A percentile compares a stretch with the other conserved stretches of the same genome.
Evolutionary conservation across 2,329 filamentous ascomycete species (phyloP).

Genomic region (Knufia petricola): DNA sequence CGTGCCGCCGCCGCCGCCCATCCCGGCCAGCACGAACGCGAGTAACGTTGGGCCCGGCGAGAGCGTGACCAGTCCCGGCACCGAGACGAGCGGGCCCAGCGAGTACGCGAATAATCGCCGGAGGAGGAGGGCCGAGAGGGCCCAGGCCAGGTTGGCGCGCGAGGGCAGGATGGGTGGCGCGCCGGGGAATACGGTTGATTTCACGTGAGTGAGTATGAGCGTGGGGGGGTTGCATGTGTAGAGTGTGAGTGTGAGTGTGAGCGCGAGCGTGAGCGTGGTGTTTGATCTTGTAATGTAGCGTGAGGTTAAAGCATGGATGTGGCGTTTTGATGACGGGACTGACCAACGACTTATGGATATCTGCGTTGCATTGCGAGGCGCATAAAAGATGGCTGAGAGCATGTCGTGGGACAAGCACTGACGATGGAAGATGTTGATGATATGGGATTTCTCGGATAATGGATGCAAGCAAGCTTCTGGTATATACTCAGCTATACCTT

Average conservation of each 20-base stretch:
- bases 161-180: constrained; percentile 25
- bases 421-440: too few relatives aligned
- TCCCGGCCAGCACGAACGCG: constrained; percentile 31
- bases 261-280: too few relatives aligned
- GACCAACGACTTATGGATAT: too few relatives aligned
- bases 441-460: too few relatives aligned
- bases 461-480: too few relatives aligned
- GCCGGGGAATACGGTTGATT: constrained; percentile 17
- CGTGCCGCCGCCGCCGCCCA: constrained; percentile 23
- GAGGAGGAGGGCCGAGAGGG: constrained; percentile 44
- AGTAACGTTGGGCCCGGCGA: constrained; percentile 34
- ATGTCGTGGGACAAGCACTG: too few relatives aligned
- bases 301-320: too few relatives aligned
- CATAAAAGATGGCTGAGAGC: too few relatives aligned
- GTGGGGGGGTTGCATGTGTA: too few relatives aligned
- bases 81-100: constrained; percentile 35
- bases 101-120: constrained; percentile 46
- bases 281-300: not conserved
- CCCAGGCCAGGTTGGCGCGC: constrained; percentile 37
- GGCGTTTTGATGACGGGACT: too few relatives aligned
- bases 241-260: too few relatives aligned
- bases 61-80: constrained; percentile 37
- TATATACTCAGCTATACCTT: too few relatives aligned
- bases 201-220: constrained; percentile 13
- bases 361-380: not conserved